A percentile compares a stretch with the other conserved stretches of the same genome.
These are phyloP conservation scores for Aspergillus aculeatus DNA, from an alignment of 2,329 filamentous ascomycete species.

Conservation along the genomic window DNA sequence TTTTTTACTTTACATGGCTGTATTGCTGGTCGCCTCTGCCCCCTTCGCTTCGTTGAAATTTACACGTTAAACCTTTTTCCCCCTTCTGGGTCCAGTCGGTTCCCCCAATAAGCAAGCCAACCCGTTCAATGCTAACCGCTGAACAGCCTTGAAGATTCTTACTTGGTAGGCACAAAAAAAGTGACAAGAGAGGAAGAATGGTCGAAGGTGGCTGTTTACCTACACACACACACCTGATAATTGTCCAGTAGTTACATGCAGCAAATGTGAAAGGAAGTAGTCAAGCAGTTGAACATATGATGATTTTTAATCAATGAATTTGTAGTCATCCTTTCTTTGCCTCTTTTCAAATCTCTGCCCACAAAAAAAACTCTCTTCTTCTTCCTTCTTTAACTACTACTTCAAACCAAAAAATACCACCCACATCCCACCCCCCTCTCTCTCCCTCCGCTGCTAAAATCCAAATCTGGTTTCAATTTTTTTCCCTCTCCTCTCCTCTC, in stretches of 20 bases:
- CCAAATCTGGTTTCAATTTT: slow-evolving; percentile 13
- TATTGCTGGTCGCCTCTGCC: background rate
- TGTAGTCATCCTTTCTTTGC: slow-evolving; percentile 20
- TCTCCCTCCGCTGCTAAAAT: slow-evolving; percentile 8
- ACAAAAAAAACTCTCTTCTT: slow-evolving; percentile 16
- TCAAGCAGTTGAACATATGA: background rate
- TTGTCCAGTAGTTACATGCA: background rate
- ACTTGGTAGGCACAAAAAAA: slow-evolving; percentile 1
- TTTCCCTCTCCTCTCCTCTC: slow-evolving; percentile 14
- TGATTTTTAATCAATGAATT: background rate
- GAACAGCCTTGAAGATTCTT: background rate
- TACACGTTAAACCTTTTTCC: slow-evolving; percentile 6
- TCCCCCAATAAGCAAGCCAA: slow-evolving; percentile 9
- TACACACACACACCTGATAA: background rate
- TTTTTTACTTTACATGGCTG: slow-evolving; percentile 4
- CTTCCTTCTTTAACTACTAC: slow-evolving; percentile 29
- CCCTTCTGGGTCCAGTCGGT: background rate
- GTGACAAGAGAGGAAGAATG: background rate
- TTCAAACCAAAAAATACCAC: slow-evolving; percentile 10
- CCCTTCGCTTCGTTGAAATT: slow-evolving; percentile 7
- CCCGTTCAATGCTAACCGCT: slow-evolving; percentile 4
- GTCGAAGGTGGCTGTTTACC: background rate
- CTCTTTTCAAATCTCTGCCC: slow-evolving; percentile 14
- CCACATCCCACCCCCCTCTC: slow-evolving; percentile 11
- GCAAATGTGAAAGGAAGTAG: background rate